Base-by-base conservation (phyloP, 2,329 filamentous ascomycete species). In the Mariannaea sp. region DNA sequence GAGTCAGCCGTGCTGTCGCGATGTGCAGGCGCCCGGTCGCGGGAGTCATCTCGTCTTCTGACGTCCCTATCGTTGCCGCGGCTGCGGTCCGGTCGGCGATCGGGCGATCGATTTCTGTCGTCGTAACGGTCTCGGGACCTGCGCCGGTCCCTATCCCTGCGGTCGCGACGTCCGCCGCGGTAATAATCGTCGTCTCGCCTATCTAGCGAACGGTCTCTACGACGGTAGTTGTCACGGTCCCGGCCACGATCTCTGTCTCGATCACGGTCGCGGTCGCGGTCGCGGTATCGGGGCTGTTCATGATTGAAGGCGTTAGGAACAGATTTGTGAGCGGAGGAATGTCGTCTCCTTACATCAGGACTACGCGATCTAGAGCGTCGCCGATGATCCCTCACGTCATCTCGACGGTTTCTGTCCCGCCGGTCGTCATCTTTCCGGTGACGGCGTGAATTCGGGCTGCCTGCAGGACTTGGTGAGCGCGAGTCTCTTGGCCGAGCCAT, bases 401-500 rank as follows among this genome's bases (percentile, higher is more conserved):
- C 75, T 56, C 77, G 74, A 59, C 79, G 78, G 62, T 79, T 77
- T 67, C 78, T 74, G 59, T 73, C 80, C 71, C 73, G 82, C 71
- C 84, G 84, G 65, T 75, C 77, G 71, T 82, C 80, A 74, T 82
- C 79, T 74, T 85, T 82, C 66, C 80, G 81, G 69, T 75, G 83
- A 77, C 84, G 88, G 77, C 85, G 86, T 70, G 86, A 84, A 75
- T 85, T 81, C 71, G 89, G 86, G 81, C 88, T 91, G 85, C 88
- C 89, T 92, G 87, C 86, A 87, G 88, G 88, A 86, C 88, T 91
- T 89, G 89, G 90, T 92, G 89, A 93, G 89, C 89, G 82, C 77
- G 82, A 83, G 79, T 83, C 81, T 81, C 79, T 83, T 76, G 77
- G 81, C 75, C 81, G 82, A 83, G 80, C 81, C 82, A 85, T 85